These are phyloP conservation scores for Cladosporium sphaerospermum DNA, from an alignment of 2,329 filamentous ascomycete genomes.

Conservation along the genomic window DNA sequence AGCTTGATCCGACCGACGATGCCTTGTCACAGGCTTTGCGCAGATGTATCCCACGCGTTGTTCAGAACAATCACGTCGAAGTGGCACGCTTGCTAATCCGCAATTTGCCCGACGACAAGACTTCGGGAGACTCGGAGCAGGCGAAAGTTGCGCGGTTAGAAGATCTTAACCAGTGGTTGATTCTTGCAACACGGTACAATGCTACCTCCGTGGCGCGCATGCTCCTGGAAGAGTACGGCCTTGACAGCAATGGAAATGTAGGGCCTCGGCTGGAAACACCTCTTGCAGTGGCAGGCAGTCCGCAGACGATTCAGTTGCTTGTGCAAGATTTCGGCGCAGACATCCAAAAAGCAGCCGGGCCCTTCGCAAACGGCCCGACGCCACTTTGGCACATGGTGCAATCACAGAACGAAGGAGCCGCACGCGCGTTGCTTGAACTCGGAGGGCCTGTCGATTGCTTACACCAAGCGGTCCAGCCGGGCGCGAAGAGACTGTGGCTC, in stretches of 20 bases:
- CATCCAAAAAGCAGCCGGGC: slow-evolving; percentile 12
- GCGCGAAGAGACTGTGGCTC: slow-evolving; percentile 12
- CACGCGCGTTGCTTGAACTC: slow-evolving; percentile 11
- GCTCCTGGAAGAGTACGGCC: too few species aligned
- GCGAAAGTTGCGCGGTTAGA: too few species aligned
- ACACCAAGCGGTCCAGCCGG: not conserved
- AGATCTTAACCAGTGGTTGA: too few species aligned
- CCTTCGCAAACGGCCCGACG: slow-evolving; percentile 14
- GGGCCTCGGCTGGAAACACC: not conserved
- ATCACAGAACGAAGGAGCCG: slow-evolving; percentile 10
- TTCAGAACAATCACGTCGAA: too few species aligned
- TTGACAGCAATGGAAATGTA: not conserved
- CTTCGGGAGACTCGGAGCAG: too few species aligned
- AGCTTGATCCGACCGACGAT: slow-evolving; percentile 8
- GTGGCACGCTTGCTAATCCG: too few species aligned
- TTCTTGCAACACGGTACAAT: too few species aligned
- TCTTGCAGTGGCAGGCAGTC: not conserved
- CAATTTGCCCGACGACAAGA: too few species aligned
- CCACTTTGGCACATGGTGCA: slow-evolving; percentile 13
- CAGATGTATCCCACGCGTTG: too few species aligned
- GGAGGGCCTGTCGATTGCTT: slow-evolving; percentile 14
- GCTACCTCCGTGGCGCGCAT: too few species aligned
- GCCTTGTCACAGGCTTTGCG: not conserved
- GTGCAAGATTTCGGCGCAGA: slow-evolving; percentile 6
- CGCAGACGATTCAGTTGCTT: slow-evolving; percentile 4